These are phyloP conservation scores for Pseudocercospora musae DNA, from an alignment of 2,329 filamentous ascomycete species.

Conservation along the genomic window DNA sequence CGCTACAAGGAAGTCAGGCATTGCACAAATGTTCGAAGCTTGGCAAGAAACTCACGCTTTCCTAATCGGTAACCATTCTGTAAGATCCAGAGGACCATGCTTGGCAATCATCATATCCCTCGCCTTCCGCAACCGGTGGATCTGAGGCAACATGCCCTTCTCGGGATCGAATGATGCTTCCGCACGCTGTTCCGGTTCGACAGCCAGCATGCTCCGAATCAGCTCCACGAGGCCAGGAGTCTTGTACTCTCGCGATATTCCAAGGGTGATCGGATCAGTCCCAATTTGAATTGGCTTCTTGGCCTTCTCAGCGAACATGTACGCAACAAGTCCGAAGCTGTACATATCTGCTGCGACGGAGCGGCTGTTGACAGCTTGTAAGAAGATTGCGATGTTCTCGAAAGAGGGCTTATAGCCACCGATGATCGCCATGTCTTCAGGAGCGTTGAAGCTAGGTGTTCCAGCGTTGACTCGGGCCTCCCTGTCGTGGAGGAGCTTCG, in stretches of 20 bases:
- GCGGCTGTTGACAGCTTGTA: neutral
- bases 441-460: slow-evolving; percentile 1
- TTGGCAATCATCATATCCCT: slow-evolving; percentile 6
- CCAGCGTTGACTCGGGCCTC: neutral
- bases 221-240: slow-evolving; percentile 11
- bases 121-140: slow-evolving; percentile 13
- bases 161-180: slow-evolving; percentile 11
- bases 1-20: neutral
- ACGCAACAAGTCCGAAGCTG: slow-evolving; percentile 22
- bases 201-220: slow-evolving; percentile 10
- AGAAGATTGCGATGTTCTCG: neutral
- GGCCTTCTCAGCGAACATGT: slow-evolving; percentile 10
- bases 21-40: neutral
- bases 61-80: slow-evolving; percentile 5
- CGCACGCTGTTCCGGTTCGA: slow-evolving; percentile 13
- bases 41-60: neutral
- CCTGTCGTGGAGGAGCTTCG: neutral
- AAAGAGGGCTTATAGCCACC: neutral
- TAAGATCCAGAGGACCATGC: neutral
- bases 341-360: slow-evolving; percentile 18
- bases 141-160: slow-evolving; percentile 8
- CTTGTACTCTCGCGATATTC: slow-evolving; percentile 7
- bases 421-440: neutral
- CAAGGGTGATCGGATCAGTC: neutral
- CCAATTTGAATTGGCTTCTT: slow-evolving; percentile 3